Base-by-base conservation (phyloP, 768 basidiomycete species). In the Pleurotus sapidus region DNA sequence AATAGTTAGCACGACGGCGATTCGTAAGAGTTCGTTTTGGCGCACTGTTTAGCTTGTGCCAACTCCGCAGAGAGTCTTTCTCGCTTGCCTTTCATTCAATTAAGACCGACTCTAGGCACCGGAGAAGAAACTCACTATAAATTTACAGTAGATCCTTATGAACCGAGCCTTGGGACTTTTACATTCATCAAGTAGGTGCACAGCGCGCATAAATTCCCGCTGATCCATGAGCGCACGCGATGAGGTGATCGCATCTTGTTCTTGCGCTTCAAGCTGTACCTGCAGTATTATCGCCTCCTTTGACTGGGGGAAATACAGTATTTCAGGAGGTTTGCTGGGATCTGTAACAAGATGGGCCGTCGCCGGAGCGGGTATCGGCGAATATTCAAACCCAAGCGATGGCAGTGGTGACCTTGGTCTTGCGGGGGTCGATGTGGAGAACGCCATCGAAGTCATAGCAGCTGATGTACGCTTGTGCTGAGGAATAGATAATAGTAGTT, bases 21-120 rank as follows among this genome's bases (percentile, higher is more conserved):
- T 39, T 11, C 30, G 8, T 37, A 54, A 34, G 37, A 20, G 46
- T 15, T 40, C 14, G 34, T 15, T 5, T 9, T 23, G 34, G 76
- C 86, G 60, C 60, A 88, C 92, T 84, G 65, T 90, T 83, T 62
- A 88, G 76, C 72, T 86, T 87, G 74, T 93, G 91, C 91, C 92
- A 94, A 57, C 90, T 86, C 63, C 89, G 81, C 64, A 89, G 81
- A 1, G 91, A 86, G 62, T 84, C 84, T 66, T 89, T 89, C 74
- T 98, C 95, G 57, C 85, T 84, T 11, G 88, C 87, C 95, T 96
- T 64, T 14, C 25, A 55, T 24, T 48, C 25, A 17, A 55, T 23
- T 42, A 37, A 47, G 18, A 55, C 60, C 38, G 55, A 55, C 39
- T 45, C 55, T 54, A 59, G 14, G 45, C 57, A 49, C 25, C 25